Base-by-base conservation (phyloP, 1,284 basidiomycete species). In the Chondrostereum purpureum region DNA sequence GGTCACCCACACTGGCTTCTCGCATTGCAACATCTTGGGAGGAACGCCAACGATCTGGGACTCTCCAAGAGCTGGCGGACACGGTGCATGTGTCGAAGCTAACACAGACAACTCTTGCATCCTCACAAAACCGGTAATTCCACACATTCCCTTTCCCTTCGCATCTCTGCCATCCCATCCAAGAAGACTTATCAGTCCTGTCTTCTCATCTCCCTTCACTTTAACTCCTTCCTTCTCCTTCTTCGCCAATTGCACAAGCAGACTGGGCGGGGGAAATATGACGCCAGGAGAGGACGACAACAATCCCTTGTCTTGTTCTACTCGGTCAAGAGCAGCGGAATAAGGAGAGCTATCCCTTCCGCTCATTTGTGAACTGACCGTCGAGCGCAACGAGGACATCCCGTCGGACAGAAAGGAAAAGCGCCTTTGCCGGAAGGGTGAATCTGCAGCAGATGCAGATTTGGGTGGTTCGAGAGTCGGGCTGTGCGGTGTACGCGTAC, bases 61-160 rank as follows among this genome's bases (percentile, higher is more conserved):
- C 14, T 11, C 5, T 22, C 19, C 27, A 16, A 31, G 41, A n/a
- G 27, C 8, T n/a, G 27, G 27, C n/a, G 18, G 33, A n/a, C n/a
- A n/a, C 13, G 65, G 68, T 3, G 76, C 62, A 51, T 75, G 67
- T 27, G 67, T 62, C n/a, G 72, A 71, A 43, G 72, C 70, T n/a
- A 84, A 58, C 10, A 78, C 64, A 2, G 74, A 74, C 13, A 85
- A 61, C 19, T 66, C 68, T 55, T 86, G 83, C 27, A 82, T 79
- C 21, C 72, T 60, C 21, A 79, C 64, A 50, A 86, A 84, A 5
- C 79, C 78, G 3, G 55, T 42, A 11, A 67, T 63, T 3, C 78
- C 78, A 5, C 59, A 53, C 73, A 83, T 74, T 2, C 70, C 72
- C n/a, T 55, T 63, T 1, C 68, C 73, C 10, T 59, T 56, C 1